Evolutionary conservation across 805 yeast genomes (phyloP), one percentile per base, ranked within the genome.

Genomic region (Ogataea paraovalis): DNA sequence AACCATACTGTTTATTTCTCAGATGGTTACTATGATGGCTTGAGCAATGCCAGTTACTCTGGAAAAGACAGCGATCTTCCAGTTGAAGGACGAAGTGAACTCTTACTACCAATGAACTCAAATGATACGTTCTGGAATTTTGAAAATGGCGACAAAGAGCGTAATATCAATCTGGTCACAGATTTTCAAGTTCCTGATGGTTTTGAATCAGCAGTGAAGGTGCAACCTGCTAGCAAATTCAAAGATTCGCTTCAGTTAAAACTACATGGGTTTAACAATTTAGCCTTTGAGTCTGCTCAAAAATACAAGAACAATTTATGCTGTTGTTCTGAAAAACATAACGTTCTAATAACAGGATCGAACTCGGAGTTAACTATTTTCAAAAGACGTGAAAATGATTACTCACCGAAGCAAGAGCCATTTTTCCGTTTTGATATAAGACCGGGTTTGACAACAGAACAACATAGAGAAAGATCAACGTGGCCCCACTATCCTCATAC

Each of bases 401-500:
- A 58, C 37, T 41, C 61, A 12, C 75, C 76, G 1, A 39, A 53
- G 3, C 45, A 47, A 2, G 44, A 47, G 3, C 60, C 65, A 10
- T 19, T 45, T 0, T 48, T 74, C n/a, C 57, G 60, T 19, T 66
- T 78, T 43, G 77, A 74, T 44, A 68, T 76, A 0, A 58, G 65
- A 25, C 82, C 82, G 0, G 43, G 55, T 7, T 52, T 57, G 23
- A 74, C 80, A 1, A 62, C 74, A 1, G 64, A 67, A 1, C 54
- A 64, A 1, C 80, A 78, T 53, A 50, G 75, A 4, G 38, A 44
- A 4, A 51, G 41, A 39, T 55, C 64, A 2, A 77, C 82, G 1
- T 75, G 78, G 76, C 78, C 81, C 0, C 67, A 67, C 43, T 70
- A 66, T 42, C 85, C 85, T 1, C 84, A 79, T 58, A 70, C 81